Evolutionary conservation across 257 asterid genomes (phyloP).

Genomic region (Gentiana dahurica): DNA sequence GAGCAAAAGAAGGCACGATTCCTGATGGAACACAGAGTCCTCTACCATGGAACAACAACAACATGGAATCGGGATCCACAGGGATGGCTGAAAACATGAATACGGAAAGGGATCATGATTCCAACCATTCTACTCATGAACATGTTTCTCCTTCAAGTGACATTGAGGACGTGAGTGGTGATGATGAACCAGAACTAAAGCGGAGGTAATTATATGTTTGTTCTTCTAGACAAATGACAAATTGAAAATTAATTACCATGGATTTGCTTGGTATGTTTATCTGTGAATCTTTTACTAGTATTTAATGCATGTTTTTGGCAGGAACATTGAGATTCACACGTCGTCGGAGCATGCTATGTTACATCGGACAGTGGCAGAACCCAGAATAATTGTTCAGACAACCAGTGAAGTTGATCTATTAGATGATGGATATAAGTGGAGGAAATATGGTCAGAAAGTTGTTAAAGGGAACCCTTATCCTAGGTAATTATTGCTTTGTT

Average conservation of each 20-base stretch:
- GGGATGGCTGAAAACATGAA: too few species aligned
- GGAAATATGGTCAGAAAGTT: conserved; percentile 91
- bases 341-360: conserved; percentile 45
- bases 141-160: conserved; percentile 61
- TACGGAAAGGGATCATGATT: conserved; percentile 38
- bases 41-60: conserved; percentile 5
- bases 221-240: too few species aligned
- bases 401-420: conserved; percentile 89
- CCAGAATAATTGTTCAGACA: conserved; percentile 83
- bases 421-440: conserved; percentile 61
- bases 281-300: background rate
- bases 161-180: conserved; percentile 49
- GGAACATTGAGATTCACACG: conserved; percentile 47
- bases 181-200: conserved; percentile 71
- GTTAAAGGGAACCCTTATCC: conserved; percentile 93
- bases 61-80: too few species aligned
- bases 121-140: conserved; percentile 61
- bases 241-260: too few species aligned
- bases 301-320: conserved; percentile 13
- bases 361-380: conserved; percentile 84
- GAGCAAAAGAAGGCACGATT: conserved; percentile 38
- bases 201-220: conserved; percentile 37
- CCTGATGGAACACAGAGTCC: conserved; percentile 23
- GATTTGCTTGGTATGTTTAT: background rate
- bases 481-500: conserved; percentile 28